phyloP scores from a whole-genome alignment of 805 yeast species.

The Nakazawaea pomicola region DNA sequence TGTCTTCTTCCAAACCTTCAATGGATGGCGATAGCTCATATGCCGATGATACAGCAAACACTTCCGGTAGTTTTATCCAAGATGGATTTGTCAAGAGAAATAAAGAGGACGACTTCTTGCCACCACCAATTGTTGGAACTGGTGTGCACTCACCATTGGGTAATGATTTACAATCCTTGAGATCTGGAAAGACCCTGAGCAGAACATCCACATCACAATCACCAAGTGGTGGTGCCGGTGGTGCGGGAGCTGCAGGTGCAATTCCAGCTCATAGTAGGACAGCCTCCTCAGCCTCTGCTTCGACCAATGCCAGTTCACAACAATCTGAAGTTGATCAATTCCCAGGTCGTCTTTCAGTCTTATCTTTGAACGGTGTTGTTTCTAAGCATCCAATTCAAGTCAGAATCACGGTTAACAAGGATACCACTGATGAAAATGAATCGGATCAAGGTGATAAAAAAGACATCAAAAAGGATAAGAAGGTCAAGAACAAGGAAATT shows the following conservation, averaged over 20 bases:
- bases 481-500: slow-evolving; percentile 44
- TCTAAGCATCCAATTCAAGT: slow-evolving; percentile 36
- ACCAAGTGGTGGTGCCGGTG: background rate
- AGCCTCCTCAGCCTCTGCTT: slow-evolving; percentile 25
- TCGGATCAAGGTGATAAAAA: too few species aligned
- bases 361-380: slow-evolving; percentile 26
- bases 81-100: slow-evolving; percentile 36
- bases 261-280: slow-evolving; percentile 12
- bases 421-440: slow-evolving; percentile 21
- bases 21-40: background rate
- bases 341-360: slow-evolving; percentile 52
- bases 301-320: slow-evolving; percentile 26
- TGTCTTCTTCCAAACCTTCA: slow-evolving; percentile 6
- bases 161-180: slow-evolving; percentile 31
- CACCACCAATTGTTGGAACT: slow-evolving; percentile 13
- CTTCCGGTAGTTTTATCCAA: slow-evolving; percentile 38
- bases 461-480: slow-evolving; percentile 17
- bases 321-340: slow-evolving; percentile 29
- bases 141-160: slow-evolving; percentile 17
- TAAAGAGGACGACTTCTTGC: slow-evolving; percentile 13
- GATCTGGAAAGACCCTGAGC: slow-evolving; percentile 25
- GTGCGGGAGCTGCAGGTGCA: background rate
- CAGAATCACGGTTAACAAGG: slow-evolving; percentile 44
- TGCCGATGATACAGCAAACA: slow-evolving; percentile 28
- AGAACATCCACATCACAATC: slow-evolving; percentile 13